phyloP scores from a whole-genome alignment of 345 rosid genomes.

The Turritis glabra region DNA sequence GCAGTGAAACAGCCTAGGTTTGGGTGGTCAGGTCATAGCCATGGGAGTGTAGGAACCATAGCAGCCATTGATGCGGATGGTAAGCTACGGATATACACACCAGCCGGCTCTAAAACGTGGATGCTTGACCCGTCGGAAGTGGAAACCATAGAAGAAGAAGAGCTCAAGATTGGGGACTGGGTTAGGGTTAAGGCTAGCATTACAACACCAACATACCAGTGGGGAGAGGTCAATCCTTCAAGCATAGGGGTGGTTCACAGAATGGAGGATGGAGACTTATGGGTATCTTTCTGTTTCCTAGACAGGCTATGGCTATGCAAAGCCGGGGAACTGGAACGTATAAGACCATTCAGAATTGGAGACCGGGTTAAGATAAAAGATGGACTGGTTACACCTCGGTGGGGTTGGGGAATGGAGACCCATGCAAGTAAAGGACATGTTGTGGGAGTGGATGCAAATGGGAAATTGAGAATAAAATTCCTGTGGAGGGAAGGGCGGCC shows the following conservation, averaged over 20 bases:
- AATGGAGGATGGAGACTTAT: constrained; percentile 74
- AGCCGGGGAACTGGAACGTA: constrained; percentile 75
- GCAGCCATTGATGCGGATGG: constrained; percentile 94
- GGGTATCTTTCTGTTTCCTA: constrained; percentile 85
- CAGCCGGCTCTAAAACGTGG: constrained; percentile 91
- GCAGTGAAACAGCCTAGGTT: constrained; percentile 90
- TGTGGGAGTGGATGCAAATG: constrained; percentile 95
- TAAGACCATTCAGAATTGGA: constrained; percentile 70
- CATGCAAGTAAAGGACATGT: constrained; percentile 85
- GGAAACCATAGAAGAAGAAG: constrained; percentile 79
- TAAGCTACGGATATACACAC: constrained; percentile 87
- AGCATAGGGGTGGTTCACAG: constrained; percentile 92
- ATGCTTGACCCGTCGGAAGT: constrained; percentile 96
- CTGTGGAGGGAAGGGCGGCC: constrained; percentile 97
- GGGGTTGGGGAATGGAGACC: constrained; percentile 99
- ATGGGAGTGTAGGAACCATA: constrained; percentile 74
- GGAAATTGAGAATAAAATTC: constrained; percentile 84
- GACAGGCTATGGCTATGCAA: constrained; percentile 96
- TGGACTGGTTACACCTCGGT: constrained; percentile 75
- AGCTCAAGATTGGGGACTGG: constrained; percentile 86
- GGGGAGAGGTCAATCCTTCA: constrained; percentile 94
- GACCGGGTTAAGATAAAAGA: constrained; percentile 79
- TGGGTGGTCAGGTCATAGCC: constrained; percentile 95
- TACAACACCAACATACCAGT: constrained; percentile 76
- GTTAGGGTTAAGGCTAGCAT: constrained; percentile 68